A percentile compares a stretch with the other conserved stretches of the same genome.
Evolutionary conservation across 305 asterid genomes (phyloP).

Genomic region (Fraxinus sp.): DNA sequence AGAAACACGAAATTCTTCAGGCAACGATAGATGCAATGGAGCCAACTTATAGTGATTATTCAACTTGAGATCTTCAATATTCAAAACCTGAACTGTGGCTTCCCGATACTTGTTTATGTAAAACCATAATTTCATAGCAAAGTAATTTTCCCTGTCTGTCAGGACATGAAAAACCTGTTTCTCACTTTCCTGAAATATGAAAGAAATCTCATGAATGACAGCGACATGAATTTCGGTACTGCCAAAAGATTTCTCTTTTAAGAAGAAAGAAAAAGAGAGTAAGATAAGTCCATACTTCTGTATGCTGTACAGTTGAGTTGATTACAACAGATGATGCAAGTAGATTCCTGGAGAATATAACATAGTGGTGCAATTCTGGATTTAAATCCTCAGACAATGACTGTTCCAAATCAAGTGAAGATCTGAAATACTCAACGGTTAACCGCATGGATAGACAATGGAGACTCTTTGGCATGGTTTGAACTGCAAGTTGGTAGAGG

Average conservation of each 20-base stretch:
- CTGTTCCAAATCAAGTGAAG: constrained; percentile 56
- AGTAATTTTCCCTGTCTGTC: constrained; percentile 84
- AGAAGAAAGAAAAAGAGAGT: constrained; percentile 4
- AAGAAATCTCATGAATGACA: constrained; percentile 28
- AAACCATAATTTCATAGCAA: constrained; percentile 89
- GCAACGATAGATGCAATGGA: constrained; percentile 59
- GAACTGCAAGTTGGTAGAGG: constrained; percentile 96
- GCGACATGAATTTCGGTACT: constrained; percentile 13
- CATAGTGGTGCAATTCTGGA: constrained; percentile 74
- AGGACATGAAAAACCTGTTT: constrained; percentile 84
- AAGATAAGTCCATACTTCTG: constrained; percentile 53
- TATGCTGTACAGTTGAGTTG: constrained; percentile 78
- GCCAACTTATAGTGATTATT: constrained; percentile 43
- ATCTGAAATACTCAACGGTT: constrained; percentile 84
- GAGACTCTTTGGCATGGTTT: constrained; percentile 95
- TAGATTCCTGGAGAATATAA: constrained; percentile 79
- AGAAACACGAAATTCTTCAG: constrained; percentile 88
- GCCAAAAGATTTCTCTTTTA: constrained; percentile 4
- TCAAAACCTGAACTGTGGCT: constrained; percentile 85
- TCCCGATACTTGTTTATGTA: constrained; percentile 58
- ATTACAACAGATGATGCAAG: constrained; percentile 85
- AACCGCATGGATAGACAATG: constrained; percentile 92
- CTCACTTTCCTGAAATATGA: constrained; percentile 63
- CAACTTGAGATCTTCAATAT: constrained; percentile 72
- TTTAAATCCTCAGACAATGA: constrained; percentile 49